Evolutionary conservation across 2,329 filamentous ascomycete genomes (phyloP), one percentile per base, ranked within the genome.

Genomic region (Talaromyces sp.): DNA sequence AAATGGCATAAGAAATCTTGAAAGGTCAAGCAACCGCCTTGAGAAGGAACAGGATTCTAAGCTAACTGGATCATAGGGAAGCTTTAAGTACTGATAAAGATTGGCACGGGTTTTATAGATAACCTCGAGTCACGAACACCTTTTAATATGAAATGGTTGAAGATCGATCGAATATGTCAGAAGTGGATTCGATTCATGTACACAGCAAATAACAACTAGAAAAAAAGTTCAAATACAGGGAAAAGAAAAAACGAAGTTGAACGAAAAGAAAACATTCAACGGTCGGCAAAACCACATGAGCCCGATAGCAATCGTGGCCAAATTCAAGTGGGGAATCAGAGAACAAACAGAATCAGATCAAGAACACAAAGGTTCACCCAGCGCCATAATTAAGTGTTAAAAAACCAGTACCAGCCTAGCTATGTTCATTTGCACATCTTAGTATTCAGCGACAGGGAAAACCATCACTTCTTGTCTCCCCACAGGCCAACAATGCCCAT

Each of bases 401-500:
- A 4, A 36, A 4, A 36, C 20, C 10, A 47, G 8, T 24, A 24
- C n/a, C 13, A 36, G 10, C 19, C 32, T 8, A 46, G 32, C 8
- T 39, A 19, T 39, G 16, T 16, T 16, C 14, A 36, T 36, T 35
- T 14, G 16, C 2, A 6, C 16, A 30, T 17, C 17, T 7, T 10
- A 7, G 16, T 20, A 3, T 35, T 11, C 9, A 10, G n/a, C n/a
- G n/a, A n/a, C n/a, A n/a, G n/a, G n/a, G n/a, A 14, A 4, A 30
- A 32, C 17, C n/a, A 22, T 3, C 27, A 49, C 13, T 24, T 59
- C 42, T 68, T 61, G 67, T 80, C 77, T 1, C 77, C 77, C 77
- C 77, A 80, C 24, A 79, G 70, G 7, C 77, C 77, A 36, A 80
- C 73, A 48, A 80, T 73, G 17, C 72, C 74, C 70, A 79, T 76